Evolutionary conservation across 495 filamentous ascomycete species (phyloP), one percentile per base, ranked within the genome.

Genomic region (Neurospora sp.): DNA sequence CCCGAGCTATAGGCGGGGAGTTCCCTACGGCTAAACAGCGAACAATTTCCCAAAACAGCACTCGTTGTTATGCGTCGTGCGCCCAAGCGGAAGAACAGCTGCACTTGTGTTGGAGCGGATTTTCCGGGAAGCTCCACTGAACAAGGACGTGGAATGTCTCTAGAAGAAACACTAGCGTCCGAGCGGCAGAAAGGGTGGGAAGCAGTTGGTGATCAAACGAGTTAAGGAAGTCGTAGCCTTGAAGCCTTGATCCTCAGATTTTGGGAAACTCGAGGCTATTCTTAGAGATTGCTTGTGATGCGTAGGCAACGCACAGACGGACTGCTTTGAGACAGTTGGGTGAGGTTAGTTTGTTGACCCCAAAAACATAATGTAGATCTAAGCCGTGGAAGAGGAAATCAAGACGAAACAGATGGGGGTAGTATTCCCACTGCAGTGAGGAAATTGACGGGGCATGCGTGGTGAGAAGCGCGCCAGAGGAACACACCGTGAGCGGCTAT

Each of bases 41-140:
- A 75, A 81, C 78, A 83, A 84, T 83, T 85, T 84, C 83, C 83
- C 83, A 83, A 83, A 81, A 54, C 70, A 75, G 81, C 75, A 72
- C 74, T 62, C 73, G 71, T 81, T 79, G 81, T 85, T 74, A 85
- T 85, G 84, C 83, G 77, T 72, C 72, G 75, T 71, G 54, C 69
- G 71, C 66, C 70, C 70, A 39, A 42, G 72, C 70, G 27, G 54
- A 62, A 35, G 54, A 66, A 66, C 72, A 69, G 69, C 73, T 71
- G 70, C 72, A 72, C 69, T 42, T 38, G 69, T 71, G 70, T 20
- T 59, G 39, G 73, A 66, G 37, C 23, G 20, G 37, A 62, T 48
- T 48, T 37, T 54, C 9, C 23, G 23, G 20, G 69, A 39, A 39
- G 48, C 79, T 76, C 78, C 79, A 84, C 77, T 78, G 81, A 82